phyloP scores from a whole-genome alignment of 257 asterid species.

The Scutellaria galericulata region DNA sequence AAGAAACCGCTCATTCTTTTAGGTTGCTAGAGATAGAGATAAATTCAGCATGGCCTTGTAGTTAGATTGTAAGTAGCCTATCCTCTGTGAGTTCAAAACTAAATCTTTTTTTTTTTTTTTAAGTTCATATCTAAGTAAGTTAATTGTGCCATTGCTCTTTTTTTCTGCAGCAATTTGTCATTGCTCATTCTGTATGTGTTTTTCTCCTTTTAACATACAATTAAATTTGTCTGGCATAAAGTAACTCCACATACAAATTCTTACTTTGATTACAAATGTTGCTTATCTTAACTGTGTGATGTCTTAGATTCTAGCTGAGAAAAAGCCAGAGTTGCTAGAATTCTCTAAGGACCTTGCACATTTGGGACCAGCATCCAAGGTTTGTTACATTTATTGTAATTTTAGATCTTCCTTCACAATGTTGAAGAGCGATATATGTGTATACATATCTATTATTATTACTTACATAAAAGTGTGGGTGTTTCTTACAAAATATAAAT shows the following conservation, averaged over 20 bases:
- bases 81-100: too few species aligned
- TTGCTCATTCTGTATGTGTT: background rate
- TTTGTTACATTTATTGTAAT: too few species aligned
- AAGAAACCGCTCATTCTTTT: too few species aligned
- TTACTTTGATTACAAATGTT: conserved; percentile 10
- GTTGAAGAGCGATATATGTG: conserved; percentile 10
- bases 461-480: too few species aligned
- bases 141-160: background rate
- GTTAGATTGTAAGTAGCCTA: too few species aligned
- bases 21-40: too few species aligned
- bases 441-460: too few species aligned
- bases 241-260: background rate
- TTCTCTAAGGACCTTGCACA: conserved; percentile 76
- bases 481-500: too few species aligned
- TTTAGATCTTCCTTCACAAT: conserved; percentile 26
- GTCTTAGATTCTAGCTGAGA: conserved; percentile 75
- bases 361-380: conserved; percentile 94
- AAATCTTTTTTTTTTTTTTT: too few species aligned
- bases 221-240: background rate
- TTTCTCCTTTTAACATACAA: background rate
- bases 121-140: too few species aligned
- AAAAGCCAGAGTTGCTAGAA: conserved; percentile 85
- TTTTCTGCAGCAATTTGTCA: background rate
- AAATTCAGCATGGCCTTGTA: too few species aligned
- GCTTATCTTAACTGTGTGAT: conserved; percentile 23